A percentile compares a stretch with the other conserved stretches of the same genome.
Evolutionary conservation across 1,139 yeast species (phyloP).

Genomic region (Nakaseomyces kungkrabaensis): DNA sequence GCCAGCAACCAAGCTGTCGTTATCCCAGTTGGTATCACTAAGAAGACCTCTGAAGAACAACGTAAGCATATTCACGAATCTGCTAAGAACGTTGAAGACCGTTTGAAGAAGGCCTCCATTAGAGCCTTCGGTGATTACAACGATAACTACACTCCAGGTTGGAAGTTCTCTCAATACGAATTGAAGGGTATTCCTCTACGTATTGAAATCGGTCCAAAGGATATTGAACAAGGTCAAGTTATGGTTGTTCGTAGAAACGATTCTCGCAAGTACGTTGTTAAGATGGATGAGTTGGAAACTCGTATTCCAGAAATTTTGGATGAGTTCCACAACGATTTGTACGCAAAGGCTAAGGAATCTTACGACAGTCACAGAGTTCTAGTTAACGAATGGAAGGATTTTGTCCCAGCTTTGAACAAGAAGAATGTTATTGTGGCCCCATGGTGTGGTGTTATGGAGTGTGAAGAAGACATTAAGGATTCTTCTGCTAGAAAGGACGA

Average conservation of each 20-base stretch:
- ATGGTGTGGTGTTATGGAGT: conserved; percentile 91
- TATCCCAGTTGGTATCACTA: conserved; percentile 90
- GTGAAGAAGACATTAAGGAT: conserved; percentile 97
- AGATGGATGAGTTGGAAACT: conserved; percentile 55
- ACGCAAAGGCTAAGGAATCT: conserved; percentile 64
- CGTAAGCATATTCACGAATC: conserved; percentile 61
- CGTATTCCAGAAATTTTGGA: conserved; percentile 69
- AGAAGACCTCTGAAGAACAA: conserved; percentile 70
- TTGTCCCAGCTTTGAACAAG: conserved; percentile 84
- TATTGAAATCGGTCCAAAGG: conserved; percentile 93
- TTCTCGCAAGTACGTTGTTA: conserved; percentile 60
- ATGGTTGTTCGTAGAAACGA: conserved; percentile 91
- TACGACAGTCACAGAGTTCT: conserved; percentile 75
- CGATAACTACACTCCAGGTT: conserved; percentile 93
- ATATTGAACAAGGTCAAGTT: conserved; percentile 67
- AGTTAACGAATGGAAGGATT: conserved; percentile 82
- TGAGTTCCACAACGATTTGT: conserved; percentile 67
- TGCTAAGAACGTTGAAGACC: conserved; percentile 54
- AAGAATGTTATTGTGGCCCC: conserved; percentile 89
- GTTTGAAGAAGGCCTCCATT: conserved; percentile 47
- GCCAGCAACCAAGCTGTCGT: conserved; percentile 87
- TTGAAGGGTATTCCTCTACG: conserved; percentile 92
- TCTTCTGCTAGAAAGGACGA: conserved; percentile 72
- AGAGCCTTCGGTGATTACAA: conserved; percentile 82
- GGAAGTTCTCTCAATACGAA: conserved; percentile 98